phyloP scores from a whole-genome alignment of 1,284 basidiomycete genomes.

The Rhodotorula mucilaginosa region DNA sequence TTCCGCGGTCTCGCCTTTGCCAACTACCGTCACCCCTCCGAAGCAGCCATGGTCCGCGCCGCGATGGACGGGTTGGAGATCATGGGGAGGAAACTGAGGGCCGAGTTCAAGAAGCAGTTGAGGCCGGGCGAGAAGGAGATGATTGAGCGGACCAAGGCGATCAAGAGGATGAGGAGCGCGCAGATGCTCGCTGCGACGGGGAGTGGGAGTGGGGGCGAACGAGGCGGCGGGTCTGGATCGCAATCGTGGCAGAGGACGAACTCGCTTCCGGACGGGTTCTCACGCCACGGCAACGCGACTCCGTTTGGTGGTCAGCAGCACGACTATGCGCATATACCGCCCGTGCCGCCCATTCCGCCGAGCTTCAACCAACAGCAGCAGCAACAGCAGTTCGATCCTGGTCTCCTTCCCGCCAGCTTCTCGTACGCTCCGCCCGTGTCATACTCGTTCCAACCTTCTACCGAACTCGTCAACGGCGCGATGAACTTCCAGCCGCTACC shows the following conservation, averaged over 20 bases:
- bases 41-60: slow-evolving; percentile 57
- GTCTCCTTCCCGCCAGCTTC: not conserved
- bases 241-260: not conserved
- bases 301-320: not conserved
- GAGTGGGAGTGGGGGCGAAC: slow-evolving; percentile 22
- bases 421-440: not conserved
- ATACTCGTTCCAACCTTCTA: not conserved
- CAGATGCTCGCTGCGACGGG: slow-evolving; percentile 28
- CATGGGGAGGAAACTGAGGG: slow-evolving; percentile 95
- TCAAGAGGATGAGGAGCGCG: slow-evolving; percentile 79
- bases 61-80: slow-evolving; percentile 57
- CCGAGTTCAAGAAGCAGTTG: slow-evolving; percentile 99
- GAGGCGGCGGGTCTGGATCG: not conserved
- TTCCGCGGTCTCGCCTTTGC: slow-evolving; percentile 98
- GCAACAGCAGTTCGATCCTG: not conserved
- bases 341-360: not conserved
- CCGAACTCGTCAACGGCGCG: not conserved
- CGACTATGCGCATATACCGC: not conserved
- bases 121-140: slow-evolving; percentile 99
- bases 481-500: too few relatives aligned
- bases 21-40: slow-evolving; percentile 86
- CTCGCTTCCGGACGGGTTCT: too few relatives aligned
- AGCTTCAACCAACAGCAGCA: not conserved
- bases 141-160: slow-evolving; percentile 97
- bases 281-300: not conserved